Evolutionary conservation across 768 basidiomycete species (phyloP), one percentile per base, ranked within the genome.

Genomic region (Leucogyrophana mollusca): DNA sequence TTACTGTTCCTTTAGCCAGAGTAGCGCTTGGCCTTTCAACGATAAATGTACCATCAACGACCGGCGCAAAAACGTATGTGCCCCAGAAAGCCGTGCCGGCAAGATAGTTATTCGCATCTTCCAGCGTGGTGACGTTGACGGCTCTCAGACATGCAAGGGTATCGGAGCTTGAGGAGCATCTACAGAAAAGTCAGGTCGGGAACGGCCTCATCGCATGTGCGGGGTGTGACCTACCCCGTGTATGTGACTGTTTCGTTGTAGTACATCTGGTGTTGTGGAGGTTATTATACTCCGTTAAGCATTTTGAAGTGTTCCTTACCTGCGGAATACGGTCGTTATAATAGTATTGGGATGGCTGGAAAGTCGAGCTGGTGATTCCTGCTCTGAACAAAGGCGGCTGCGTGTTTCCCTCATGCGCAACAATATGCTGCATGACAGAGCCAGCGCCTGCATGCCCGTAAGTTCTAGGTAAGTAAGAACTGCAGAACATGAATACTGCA

Each of bases 41-140:
- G 17, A 71, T 69, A 48, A 71, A 60, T 0, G 56, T 43, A 4
- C 65, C 69, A 35, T 71, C 70, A 3, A 72, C 61, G 21, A 72
- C 69, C 1, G 70, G 70, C 9, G 60, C 60, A 25, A 65, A 60
- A 14, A 52, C 16, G 20, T 57, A 65, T 3, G 66, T 68, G 1
- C 64, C 64, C 35, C 55, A 66, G 47, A 67, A 64, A 14, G 57
- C 65, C 2, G 17, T 36, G 3, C 18, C 11, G 24, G 52, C 61
- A 30, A 70, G 56, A 2, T 56, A 34, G 13, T 34, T 50, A 52
- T 70, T 72, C 34, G 55, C 44, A 5, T 50, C 47, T 30, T 63
- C 46, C 10, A 72, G 48, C 24, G 49, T 52, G 18, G 38, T 42
- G 2, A 40, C 56, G 38, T 62, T 54, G 10, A 53, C 46, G 0